A percentile compares a stretch with the other conserved stretches of the same genome.
Evolutionary conservation across 192 early-diverging fungal species (phyloP).

Genomic region (Powellomyces hirtus): DNA sequence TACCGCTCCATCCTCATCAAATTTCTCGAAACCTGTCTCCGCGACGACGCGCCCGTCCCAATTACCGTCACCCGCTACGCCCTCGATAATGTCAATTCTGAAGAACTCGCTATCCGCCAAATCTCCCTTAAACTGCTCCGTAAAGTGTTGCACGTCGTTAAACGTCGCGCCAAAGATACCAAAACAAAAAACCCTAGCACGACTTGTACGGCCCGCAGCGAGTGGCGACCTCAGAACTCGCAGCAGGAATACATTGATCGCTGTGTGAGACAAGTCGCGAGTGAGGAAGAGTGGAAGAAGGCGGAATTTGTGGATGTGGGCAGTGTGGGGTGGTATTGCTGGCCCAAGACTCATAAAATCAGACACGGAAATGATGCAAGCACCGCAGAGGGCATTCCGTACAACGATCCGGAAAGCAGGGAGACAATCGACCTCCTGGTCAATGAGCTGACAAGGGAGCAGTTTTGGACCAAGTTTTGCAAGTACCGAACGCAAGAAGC

Average conservation of each 20-base stretch:
- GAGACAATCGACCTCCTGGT: slow-evolving; percentile 56
- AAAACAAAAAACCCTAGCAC: slow-evolving; percentile 8
- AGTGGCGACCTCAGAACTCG: slow-evolving; percentile 21
- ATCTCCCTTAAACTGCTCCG: slow-evolving; percentile 61
- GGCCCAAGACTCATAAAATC: slow-evolving; percentile 57
- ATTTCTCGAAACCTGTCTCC: slow-evolving; percentile 71
- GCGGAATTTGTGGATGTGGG: slow-evolving; percentile 56
- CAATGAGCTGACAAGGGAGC: slow-evolving; percentile 44
- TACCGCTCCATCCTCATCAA: slow-evolving; percentile 77
- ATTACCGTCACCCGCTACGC: slow-evolving; percentile 56
- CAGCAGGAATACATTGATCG: slow-evolving; percentile 28
- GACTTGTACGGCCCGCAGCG: not conserved
- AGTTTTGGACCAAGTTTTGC: slow-evolving; percentile 70
- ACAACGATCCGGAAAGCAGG: slow-evolving; percentile 57
- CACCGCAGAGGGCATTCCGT: slow-evolving; percentile 38
- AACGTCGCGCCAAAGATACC: slow-evolving; percentile 53
- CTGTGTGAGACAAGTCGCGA: not conserved
- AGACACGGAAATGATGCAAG: not conserved
- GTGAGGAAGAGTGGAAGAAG: slow-evolving; percentile 4
- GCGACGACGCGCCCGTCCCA: slow-evolving; percentile 58
- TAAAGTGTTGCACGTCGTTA: slow-evolving; percentile 66
- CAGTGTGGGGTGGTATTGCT: slow-evolving; percentile 76
- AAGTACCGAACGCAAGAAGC: slow-evolving; percentile 65
- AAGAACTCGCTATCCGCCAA: slow-evolving; percentile 71
- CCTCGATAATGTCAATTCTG: slow-evolving; percentile 62